A percentile compares a stretch with the other conserved stretches of the same genome.
Evolutionary conservation across 371 early-diverging fungal species (phyloP).

Genomic region (Homolaphlyctis polyrhiza): DNA sequence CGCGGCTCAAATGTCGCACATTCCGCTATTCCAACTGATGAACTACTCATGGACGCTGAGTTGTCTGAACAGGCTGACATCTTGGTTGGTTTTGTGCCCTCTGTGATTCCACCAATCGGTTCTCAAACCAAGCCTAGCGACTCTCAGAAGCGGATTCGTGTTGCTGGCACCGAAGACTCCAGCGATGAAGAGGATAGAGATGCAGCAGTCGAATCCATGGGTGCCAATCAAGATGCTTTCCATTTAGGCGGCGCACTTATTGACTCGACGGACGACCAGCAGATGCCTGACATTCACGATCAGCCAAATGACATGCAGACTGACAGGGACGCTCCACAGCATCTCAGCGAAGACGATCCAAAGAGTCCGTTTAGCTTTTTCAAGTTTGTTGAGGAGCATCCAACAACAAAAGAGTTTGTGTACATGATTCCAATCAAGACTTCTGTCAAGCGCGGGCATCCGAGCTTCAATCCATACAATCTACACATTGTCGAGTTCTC

Average conservation of each 20-base stretch:
- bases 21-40: background rate
- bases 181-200: too few species aligned
- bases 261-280: too few species aligned
- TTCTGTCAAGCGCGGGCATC: conserved; percentile 20
- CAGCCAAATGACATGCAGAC: too few species aligned
- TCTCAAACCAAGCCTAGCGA: too few species aligned
- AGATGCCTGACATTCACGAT: too few species aligned
- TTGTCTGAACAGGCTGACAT: background rate
- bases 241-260: too few species aligned
- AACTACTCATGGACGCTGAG: background rate
- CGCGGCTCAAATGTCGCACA: background rate
- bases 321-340: too few species aligned
- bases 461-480: conserved; percentile 45
- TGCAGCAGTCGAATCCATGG: too few species aligned
- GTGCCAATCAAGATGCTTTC: too few species aligned
- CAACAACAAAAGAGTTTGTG: conserved; percentile 32
- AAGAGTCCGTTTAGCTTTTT: conserved; percentile 31
- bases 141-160: too few species aligned
- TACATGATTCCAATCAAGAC: conserved; percentile 33
- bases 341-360: background rate
- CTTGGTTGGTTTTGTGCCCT: background rate
- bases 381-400: conserved; percentile 21
- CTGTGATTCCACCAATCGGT: background rate
- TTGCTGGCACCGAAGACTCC: too few species aligned
- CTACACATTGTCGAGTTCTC: conserved; percentile 38